Conservation (phyloP, 177 flowering plant species). For the Vitis hybrid region DNA sequence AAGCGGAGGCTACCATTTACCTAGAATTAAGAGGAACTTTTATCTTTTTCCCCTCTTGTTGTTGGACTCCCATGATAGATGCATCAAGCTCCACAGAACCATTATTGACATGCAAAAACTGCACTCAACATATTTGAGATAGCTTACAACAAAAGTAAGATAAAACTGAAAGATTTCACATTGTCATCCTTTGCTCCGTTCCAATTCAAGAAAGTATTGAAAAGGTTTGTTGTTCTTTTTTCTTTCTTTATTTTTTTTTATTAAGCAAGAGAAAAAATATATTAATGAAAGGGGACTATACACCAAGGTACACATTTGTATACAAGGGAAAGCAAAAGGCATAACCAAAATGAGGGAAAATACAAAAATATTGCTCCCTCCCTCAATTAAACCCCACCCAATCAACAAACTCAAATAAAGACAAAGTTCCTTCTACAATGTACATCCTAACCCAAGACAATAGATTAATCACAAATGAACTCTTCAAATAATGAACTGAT, state of each 20-base stretch:
- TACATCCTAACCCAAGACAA: too few relatives aligned
- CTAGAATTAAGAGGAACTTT: conserved; percentile 97
- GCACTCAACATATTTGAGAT: conserved; percentile 39
- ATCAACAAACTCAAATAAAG: too few relatives aligned
- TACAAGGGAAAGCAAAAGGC: neutral
- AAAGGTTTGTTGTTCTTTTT: neutral
- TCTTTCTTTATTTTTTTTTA: neutral
- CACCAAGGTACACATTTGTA: too few relatives aligned
- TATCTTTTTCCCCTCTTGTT: conserved; percentile 88
- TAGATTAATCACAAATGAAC: too few relatives aligned
- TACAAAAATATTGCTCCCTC: too few relatives aligned
- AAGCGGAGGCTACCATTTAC: conserved; percentile 31
- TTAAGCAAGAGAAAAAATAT: neutral
- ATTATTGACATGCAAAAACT: conserved; percentile 77
- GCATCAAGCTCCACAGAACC: conserved; percentile 92
- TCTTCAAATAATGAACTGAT: too few relatives aligned
- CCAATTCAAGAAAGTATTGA: neutral
- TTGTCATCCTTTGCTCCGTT: neutral
- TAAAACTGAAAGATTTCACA: neutral
- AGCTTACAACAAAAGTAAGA: conserved; percentile 20
- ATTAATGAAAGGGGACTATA: neutral
- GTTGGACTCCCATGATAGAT: conserved; percentile 83
- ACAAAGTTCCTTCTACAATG: too few relatives aligned
- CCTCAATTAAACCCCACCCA: too few relatives aligned
- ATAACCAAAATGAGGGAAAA: neutral